Conservation (phyloP, 805 yeast species). For the Schizosaccharomyces osmophilus region DNA sequence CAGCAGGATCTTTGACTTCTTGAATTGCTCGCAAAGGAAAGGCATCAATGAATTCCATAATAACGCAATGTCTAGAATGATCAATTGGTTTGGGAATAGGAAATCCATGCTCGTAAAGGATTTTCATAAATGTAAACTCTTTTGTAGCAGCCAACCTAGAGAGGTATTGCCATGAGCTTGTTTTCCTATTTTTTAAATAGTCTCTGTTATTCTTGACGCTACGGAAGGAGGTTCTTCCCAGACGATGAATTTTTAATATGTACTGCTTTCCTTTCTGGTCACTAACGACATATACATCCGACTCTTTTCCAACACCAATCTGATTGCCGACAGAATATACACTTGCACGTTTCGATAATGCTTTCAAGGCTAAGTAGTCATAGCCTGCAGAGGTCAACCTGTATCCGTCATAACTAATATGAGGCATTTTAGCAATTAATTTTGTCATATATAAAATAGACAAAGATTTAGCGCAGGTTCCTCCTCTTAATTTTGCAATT, state of each 20-base stretch:
- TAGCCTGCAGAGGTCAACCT: slow-evolving; percentile 69
- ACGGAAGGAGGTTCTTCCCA: slow-evolving; percentile 82
- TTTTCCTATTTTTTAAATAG: slow-evolving; percentile 44
- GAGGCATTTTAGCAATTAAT: slow-evolving; percentile 51
- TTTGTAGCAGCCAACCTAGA: slow-evolving; percentile 77
- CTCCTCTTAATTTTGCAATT: slow-evolving; percentile 50
- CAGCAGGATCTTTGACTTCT: slow-evolving; percentile 26
- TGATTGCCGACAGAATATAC: slow-evolving; percentile 60
- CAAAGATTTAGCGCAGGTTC: slow-evolving; percentile 53
- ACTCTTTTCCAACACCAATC: slow-evolving; percentile 93
- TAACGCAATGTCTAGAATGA: slow-evolving; percentile 68
- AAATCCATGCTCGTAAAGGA: slow-evolving; percentile 51
- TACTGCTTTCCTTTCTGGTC: slow-evolving; percentile 38
- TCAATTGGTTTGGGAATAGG: slow-evolving; percentile 76
- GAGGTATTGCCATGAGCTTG: slow-evolving; percentile 79
- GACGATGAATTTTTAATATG: slow-evolving; percentile 72
- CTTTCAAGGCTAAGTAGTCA: slow-evolving; percentile 73
- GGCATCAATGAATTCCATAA: slow-evolving; percentile 84
- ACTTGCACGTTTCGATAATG: slow-evolving; percentile 51
- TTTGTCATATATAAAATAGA: slow-evolving; percentile 71
- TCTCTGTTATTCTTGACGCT: slow-evolving; percentile 88
- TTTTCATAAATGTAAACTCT: slow-evolving; percentile 71
- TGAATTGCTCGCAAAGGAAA: slow-evolving; percentile 37
- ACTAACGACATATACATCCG: slow-evolving; percentile 71
- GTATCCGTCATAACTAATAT: slow-evolving; percentile 84